Percentiles rank a stretch among this genome's conserved stretches.
These are phyloP conservation scores for Ceratocystis destructans DNA, from an alignment of 2,329 filamentous ascomycete genomes.

Conservation along the genomic window DNA sequence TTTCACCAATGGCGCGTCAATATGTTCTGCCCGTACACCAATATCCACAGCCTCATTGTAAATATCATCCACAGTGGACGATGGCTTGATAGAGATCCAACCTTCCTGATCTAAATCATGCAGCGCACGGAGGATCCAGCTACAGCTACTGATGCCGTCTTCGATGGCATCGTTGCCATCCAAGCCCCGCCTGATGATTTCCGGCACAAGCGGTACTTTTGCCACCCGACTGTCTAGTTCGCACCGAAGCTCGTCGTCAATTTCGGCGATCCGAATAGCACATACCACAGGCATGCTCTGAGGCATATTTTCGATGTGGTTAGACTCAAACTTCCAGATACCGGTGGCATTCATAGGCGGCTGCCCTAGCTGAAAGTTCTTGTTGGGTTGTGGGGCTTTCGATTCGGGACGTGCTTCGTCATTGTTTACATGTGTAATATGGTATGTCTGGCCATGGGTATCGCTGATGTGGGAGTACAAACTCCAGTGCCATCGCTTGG, in stretches of 20 bases:
- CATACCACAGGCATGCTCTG: slow-evolving; percentile 13
- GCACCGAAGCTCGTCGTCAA: slow-evolving; percentile 9
- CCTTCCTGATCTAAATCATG: slow-evolving; percentile 16
- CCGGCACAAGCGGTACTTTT: slow-evolving; percentile 5
- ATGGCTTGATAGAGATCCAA: slow-evolving; percentile 16
- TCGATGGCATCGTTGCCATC: slow-evolving; percentile 16
- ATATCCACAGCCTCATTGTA: slow-evolving; percentile 17
- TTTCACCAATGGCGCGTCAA: slow-evolving; percentile 13
- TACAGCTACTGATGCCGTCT: slow-evolving; percentile 16
- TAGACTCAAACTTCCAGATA: slow-evolving; percentile 11
- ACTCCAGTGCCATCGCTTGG: slow-evolving; percentile 17
- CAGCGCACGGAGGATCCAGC: slow-evolving; percentile 14
- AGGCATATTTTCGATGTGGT: slow-evolving; percentile 10
- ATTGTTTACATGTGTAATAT: not conserved
- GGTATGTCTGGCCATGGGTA: slow-evolving; percentile 12
- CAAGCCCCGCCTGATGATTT: not conserved
- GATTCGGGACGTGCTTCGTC: not conserved
- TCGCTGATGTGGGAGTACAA: slow-evolving; percentile 11
- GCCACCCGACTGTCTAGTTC: slow-evolving; percentile 12
- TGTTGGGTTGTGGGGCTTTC: not conserved
- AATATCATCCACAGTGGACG: slow-evolving; percentile 2
- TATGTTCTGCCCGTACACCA: slow-evolving; percentile 10
- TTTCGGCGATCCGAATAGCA: slow-evolving; percentile 13
- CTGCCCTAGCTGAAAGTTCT: no score
- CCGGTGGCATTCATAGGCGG: not conserved